phyloP scores from a whole-genome alignment of 306 rosid species.

The Styphnolobium japonicum region DNA sequence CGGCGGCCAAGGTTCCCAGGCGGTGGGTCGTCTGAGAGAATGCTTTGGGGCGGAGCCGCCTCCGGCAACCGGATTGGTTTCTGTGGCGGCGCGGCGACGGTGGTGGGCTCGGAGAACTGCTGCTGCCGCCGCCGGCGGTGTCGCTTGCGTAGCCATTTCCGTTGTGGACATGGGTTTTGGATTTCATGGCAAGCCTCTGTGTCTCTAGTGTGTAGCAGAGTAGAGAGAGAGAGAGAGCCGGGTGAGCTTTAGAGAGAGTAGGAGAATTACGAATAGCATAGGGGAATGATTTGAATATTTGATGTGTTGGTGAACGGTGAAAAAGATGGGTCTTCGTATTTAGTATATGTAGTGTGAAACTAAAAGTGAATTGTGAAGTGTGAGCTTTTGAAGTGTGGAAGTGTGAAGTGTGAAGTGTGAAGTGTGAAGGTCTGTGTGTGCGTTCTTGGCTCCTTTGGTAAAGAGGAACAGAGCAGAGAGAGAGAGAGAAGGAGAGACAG shows the following conservation, averaged over 20 bases:
- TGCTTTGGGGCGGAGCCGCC: conserved; percentile 55
- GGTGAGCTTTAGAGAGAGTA: conserved; percentile 3
- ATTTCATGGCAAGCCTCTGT: conserved; percentile 47
- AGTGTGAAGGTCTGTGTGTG: neutral
- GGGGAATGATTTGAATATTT: neutral
- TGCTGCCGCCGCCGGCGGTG: conserved; percentile 39
- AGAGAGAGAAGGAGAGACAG: neutral
- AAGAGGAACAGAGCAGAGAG: neutral
- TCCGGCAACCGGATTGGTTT: conserved; percentile 55
- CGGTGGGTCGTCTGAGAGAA: conserved; percentile 28
- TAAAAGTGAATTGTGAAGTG: too few species aligned
- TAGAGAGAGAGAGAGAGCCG: conserved; percentile 1
- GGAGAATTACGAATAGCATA: neutral
- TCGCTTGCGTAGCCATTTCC: conserved; percentile 52
- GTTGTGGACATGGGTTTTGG: conserved; percentile 46
- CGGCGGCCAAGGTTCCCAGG: conserved; percentile 45
- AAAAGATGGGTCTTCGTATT: too few species aligned
- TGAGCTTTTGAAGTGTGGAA: too few species aligned
- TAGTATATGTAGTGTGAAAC: too few species aligned
- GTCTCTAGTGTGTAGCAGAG: neutral
- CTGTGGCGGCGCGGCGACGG: conserved; percentile 70
- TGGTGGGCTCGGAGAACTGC: conserved; percentile 88
- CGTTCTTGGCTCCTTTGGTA: neutral
- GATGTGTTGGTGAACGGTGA: conserved; percentile 8
- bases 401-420: neutral